A percentile compares a stretch with the other conserved stretches of the same genome.
phyloP scores from a whole-genome alignment of 192 early-diverging fungal genomes.

The Backusella tarrabulga region DNA sequence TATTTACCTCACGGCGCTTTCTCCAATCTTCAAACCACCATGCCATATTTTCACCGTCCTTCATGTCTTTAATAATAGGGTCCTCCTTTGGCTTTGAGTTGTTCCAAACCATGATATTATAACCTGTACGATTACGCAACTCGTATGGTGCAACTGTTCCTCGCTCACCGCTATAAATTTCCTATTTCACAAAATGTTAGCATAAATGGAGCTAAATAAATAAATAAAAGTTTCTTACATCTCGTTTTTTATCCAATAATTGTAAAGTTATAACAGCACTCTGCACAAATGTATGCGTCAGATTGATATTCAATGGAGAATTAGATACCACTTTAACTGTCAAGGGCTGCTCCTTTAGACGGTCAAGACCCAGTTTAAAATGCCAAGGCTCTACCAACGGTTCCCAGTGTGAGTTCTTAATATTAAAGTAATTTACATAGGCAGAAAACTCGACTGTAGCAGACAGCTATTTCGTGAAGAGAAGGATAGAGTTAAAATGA shows the following conservation, averaged over 20 bases:
- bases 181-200: constrained; percentile 14
- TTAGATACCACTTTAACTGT: constrained; percentile 67
- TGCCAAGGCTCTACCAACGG: constrained; percentile 92
- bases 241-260: constrained; percentile 44
- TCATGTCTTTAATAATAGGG: constrained; percentile 66
- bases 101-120: constrained; percentile 87
- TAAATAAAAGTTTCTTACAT: neutral
- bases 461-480: constrained; percentile 24
- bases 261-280: constrained; percentile 60
- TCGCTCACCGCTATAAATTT: constrained; percentile 27
- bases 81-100: constrained; percentile 60
- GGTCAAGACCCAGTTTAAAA: constrained; percentile 50
- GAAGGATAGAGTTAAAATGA: neutral
- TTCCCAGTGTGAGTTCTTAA: constrained; percentile 99
- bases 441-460: constrained; percentile 69
- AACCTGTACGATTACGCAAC: constrained; percentile 89
- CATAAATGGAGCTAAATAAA: neutral
- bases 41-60: constrained; percentile 70
- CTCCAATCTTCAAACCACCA: constrained; percentile 99
- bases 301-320: constrained; percentile 79
- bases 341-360: constrained; percentile 21
- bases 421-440: constrained; percentile 92
- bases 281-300: constrained; percentile 81
- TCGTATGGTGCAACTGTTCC: constrained; percentile 68
- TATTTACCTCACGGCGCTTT: constrained; percentile 76